Evolutionary conservation across 2,329 filamentous ascomycete genomes (phyloP).

Genomic region (Blastomyces emzantsi): DNA sequence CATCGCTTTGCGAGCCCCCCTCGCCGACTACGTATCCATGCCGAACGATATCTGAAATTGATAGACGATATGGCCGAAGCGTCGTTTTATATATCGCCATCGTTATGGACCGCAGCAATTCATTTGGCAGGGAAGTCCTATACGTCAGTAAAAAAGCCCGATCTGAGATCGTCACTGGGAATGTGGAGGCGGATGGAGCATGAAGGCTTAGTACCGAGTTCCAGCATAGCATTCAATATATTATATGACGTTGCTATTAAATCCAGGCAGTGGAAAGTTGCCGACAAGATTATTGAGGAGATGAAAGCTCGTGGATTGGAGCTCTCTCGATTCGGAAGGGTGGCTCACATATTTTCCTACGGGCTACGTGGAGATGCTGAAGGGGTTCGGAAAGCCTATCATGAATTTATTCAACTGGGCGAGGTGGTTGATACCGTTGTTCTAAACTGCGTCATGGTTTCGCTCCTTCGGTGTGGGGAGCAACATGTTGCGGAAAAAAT

Average conservation of each 20-base stretch:
- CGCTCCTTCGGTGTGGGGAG: conserved; percentile 69
- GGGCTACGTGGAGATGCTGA: conserved; percentile 65
- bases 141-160: conserved; percentile 46
- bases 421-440: conserved; percentile 83
- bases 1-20: conserved; percentile 54
- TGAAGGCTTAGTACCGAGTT: conserved; percentile 53
- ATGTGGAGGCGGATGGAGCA: conserved; percentile 89
- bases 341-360: conserved; percentile 74
- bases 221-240: conserved; percentile 83
- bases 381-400: conserved; percentile 67
- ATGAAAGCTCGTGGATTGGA: conserved; percentile 60
- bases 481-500: conserved; percentile 66
- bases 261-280: conserved; percentile 71
- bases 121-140: conserved; percentile 68
- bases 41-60: conserved; percentile 67
- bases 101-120: conserved; percentile 79
- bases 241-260: conserved; percentile 84
- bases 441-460: conserved; percentile 76
- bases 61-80: conserved; percentile 72
- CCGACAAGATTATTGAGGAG: conserved; percentile 75
- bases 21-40: conserved; percentile 45
- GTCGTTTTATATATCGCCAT: conserved; percentile 56
- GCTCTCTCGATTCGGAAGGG: conserved; percentile 71
- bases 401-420: conserved; percentile 70
- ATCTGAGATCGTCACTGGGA: conserved; percentile 60